Evolutionary conservation across 2,329 filamentous ascomycete species (phyloP).

Genomic region (Dryadomyces sulphureus): DNA sequence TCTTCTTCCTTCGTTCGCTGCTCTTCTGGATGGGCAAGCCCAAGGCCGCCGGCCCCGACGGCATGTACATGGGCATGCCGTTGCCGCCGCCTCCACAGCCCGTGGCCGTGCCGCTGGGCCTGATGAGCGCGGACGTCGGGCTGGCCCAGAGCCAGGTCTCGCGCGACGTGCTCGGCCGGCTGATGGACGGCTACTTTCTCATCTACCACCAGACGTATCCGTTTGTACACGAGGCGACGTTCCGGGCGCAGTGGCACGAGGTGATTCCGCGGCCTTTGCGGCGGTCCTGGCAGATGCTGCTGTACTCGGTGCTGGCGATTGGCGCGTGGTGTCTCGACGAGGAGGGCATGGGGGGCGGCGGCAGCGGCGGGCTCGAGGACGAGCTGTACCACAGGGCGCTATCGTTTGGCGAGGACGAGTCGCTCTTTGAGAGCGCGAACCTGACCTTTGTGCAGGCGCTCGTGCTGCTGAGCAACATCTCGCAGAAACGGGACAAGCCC

Average conservation of each 20-base stretch:
- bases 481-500: constrained; percentile 5
- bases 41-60: background rate
- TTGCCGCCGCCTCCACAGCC: background rate
- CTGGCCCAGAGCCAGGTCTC: background rate
- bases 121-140: background rate
- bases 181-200: constrained; percentile 4
- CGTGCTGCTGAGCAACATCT: constrained; percentile 5
- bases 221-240: constrained; percentile 4
- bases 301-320: constrained; percentile 1
- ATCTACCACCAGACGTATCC: constrained; percentile 4
- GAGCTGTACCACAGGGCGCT: constrained; percentile 2
- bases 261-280: constrained; percentile 2
- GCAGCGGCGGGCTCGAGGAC: background rate
- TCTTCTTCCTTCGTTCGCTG: constrained; percentile 4
- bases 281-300: constrained; percentile 5
- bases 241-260: constrained; percentile 5
- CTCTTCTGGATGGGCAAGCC: constrained; percentile 2
- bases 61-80: background rate
- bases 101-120: background rate
- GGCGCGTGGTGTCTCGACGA: constrained; percentile 3
- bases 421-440: constrained; percentile 5
- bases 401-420: constrained; percentile 2
- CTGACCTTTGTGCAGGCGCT: constrained; percentile 4
- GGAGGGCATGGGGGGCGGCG: background rate
- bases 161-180: background rate